Evolutionary conservation across 2,329 filamentous ascomycete species (phyloP).

Genomic region (Epichloe scottii): DNA sequence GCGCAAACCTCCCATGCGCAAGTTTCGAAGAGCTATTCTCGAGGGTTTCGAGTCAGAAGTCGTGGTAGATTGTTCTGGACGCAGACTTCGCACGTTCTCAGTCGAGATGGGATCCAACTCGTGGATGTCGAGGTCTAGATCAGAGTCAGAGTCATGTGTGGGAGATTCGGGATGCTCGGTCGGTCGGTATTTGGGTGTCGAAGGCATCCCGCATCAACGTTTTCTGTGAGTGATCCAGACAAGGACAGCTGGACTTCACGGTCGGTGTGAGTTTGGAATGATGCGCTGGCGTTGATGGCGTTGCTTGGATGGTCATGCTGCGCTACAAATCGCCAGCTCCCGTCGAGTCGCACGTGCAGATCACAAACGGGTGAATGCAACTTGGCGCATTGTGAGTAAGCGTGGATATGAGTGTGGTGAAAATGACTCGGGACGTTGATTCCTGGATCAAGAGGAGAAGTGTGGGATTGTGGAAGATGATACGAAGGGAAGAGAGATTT

Average conservation of each 20-base stretch:
- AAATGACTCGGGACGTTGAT: neutral
- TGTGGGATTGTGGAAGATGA: neutral
- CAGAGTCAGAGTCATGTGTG: conserved; percentile 58
- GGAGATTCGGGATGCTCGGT: conserved; percentile 53
- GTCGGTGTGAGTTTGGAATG: conserved; percentile 7
- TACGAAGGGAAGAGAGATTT: neutral
- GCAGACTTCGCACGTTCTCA: conserved; percentile 20
- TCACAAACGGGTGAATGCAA: conserved; percentile 5
- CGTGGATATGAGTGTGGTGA: neutral
- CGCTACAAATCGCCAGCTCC: conserved; percentile 1
- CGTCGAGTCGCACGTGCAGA: neutral
- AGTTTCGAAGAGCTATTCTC: conserved; percentile 57
- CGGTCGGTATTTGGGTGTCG: conserved; percentile 36
- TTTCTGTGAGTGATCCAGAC: neutral
- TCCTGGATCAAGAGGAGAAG: neutral
- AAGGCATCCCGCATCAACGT: conserved; percentile 39
- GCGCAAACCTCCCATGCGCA: conserved; percentile 54
- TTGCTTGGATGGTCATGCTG: conserved; percentile 11
- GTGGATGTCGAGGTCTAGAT: conserved; percentile 62
- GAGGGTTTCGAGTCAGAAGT: conserved; percentile 38
- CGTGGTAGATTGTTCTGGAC: conserved; percentile 15
- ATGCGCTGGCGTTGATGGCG: conserved; percentile 8
- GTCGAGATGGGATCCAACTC: conserved; percentile 59
- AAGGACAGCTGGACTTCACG: conserved; percentile 6
- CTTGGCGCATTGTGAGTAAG: conserved; percentile 6